Evolutionary conservation across 1,284 basidiomycete species (phyloP).

Genomic region (Mixia osmundae): DNA sequence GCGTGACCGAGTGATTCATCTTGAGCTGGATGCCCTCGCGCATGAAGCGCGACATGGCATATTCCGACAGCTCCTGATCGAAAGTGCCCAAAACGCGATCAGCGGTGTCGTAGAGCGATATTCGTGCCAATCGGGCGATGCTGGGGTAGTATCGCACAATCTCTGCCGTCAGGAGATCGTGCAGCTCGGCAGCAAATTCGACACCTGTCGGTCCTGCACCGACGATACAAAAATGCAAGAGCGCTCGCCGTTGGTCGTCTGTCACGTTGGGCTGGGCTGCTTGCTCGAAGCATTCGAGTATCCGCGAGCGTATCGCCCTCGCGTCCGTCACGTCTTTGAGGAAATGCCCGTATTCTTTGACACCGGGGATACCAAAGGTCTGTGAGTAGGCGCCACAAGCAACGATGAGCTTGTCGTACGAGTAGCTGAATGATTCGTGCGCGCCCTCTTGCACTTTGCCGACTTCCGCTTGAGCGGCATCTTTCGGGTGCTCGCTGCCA

Average conservation of each 20-base stretch:
- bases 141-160: conserved; percentile 29
- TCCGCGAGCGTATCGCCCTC: conserved; percentile 45
- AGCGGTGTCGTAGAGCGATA: conserved; percentile 17
- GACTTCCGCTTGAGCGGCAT: conserved; percentile 1
- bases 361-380: conserved; percentile 31
- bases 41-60: conserved; percentile 17
- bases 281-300: conserved; percentile 58
- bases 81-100: conserved; percentile 17
- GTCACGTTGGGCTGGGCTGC: conserved; percentile 44
- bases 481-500: neutral
- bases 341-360: conserved; percentile 30
- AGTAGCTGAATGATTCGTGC: neutral
- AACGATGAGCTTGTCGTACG: conserved; percentile 53
- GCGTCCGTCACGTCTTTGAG: conserved; percentile 63
- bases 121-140: conserved; percentile 9
- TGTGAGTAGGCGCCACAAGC: conserved; percentile 64
- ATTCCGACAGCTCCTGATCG: conserved; percentile 16
- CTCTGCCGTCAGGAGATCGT: conserved; percentile 58
- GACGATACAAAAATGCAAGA: conserved; percentile 58
- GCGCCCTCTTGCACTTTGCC: conserved; percentile 21
- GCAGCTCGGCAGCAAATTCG: conserved; percentile 64
- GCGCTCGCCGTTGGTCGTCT: conserved; percentile 37
- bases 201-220: conserved; percentile 32
- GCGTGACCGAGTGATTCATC: conserved; percentile 9
- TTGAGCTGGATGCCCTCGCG: conserved; percentile 11